Evolutionary conservation across 75 land plant genomes (phyloP).

Genomic region (Sequoiadendron giganteum): DNA sequence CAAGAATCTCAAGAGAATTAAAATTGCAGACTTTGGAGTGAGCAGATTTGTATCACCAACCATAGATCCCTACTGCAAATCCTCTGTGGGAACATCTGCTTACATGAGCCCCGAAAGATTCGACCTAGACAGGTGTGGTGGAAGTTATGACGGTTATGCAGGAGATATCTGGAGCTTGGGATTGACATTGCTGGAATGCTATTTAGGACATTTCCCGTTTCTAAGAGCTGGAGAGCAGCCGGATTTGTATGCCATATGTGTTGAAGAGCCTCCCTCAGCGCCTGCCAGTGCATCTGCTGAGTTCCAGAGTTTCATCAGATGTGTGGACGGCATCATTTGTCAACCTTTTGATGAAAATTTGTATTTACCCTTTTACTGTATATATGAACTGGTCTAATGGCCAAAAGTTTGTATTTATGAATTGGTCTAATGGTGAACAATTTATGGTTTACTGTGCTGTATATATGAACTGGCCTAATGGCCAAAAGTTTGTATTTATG

Average conservation of each 20-base stretch:
- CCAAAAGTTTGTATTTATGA: too few species aligned
- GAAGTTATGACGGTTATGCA: too few species aligned
- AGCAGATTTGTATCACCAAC: conserved; percentile 49
- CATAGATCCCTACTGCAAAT: conserved; percentile 47
- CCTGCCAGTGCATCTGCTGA: conserved; percentile 21
- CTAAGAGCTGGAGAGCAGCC: conserved; percentile 24
- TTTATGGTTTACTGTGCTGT: too few species aligned
- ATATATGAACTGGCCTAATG: too few species aligned
- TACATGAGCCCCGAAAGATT: too few species aligned
- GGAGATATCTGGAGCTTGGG: conserved; percentile 56
- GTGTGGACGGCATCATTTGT: too few species aligned
- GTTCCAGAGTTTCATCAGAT: conserved; percentile 42
- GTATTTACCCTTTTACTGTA: conserved; percentile 23
- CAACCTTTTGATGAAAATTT: too few species aligned
- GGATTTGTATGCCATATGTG: conserved; percentile 18
- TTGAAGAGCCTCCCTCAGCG: conserved; percentile 36
- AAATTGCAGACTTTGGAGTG: conserved; percentile 79
- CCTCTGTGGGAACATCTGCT: conserved; percentile 30
- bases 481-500: too few species aligned
- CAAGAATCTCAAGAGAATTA: conserved; percentile 33
- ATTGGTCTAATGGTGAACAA: too few species aligned
- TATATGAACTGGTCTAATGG: too few species aligned
- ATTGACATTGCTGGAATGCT: conserved; percentile 53
- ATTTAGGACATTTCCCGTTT: conserved; percentile 67
- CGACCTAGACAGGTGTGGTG: too few species aligned